Conservation (phyloP, 768 basidiomycete species). For the Russula vinacea region DNA sequence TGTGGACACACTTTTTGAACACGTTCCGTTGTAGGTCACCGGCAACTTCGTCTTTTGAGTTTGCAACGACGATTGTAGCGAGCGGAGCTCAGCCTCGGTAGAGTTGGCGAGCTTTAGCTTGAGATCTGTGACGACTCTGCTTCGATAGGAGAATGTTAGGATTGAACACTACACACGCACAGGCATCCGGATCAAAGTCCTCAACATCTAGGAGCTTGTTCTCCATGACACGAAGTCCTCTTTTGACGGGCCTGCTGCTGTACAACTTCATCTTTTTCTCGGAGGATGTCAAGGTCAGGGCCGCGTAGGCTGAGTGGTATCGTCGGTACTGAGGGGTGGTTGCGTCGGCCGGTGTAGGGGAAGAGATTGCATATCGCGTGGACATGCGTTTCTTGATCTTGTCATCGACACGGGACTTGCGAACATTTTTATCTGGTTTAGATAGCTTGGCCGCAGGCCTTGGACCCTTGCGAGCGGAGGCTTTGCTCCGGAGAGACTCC, state of each 20-base stretch:
- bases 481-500: conserved; percentile 38
- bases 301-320: conserved; percentile 46
- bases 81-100: conserved; percentile 74
- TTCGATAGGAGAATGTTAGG: not conserved
- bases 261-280: conserved; percentile 51
- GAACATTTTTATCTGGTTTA: conserved; percentile 32
- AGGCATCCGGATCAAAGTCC: conserved; percentile 83
- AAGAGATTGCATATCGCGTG: conserved; percentile 84
- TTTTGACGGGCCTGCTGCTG: conserved; percentile 38
- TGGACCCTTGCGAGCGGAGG: conserved; percentile 22
- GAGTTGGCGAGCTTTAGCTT: conserved; percentile 88
- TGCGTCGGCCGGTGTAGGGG: conserved; percentile 66
- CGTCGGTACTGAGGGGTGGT: conserved; percentile 57
- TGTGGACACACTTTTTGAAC: conserved; percentile 82
- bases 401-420: conserved; percentile 63
- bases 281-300: conserved; percentile 38
- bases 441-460: conserved; percentile 26
- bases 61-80: conserved; percentile 73
- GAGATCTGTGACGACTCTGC: conserved; percentile 43
- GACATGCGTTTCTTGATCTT: conserved; percentile 97
- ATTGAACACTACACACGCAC: conserved; percentile 55
- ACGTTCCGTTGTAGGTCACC: conserved; percentile 86
- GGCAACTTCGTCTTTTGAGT: conserved; percentile 68
- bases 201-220: conserved; percentile 66
- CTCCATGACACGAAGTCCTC: conserved; percentile 62